Evolutionary conservation across 371 early-diverging fungal genomes (phyloP).

Genomic region (Mucor racemosus): DNA sequence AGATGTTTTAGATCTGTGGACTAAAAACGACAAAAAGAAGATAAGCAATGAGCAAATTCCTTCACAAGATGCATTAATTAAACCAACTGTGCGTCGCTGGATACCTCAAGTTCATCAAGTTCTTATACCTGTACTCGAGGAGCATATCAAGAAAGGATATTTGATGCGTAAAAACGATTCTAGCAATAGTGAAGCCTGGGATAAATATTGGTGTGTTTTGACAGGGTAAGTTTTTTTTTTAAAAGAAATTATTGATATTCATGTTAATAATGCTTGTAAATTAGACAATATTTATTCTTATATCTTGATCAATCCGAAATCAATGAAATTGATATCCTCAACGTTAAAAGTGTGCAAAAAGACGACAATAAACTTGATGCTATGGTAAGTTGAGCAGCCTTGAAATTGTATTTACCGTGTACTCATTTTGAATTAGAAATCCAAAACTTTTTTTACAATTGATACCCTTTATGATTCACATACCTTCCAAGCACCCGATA

Average conservation of each 20-base stretch:
- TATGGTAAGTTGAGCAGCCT: conserved; percentile 14
- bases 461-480: conserved; percentile 33
- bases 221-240: conserved; percentile 23
- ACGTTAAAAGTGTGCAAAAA: conserved; percentile 27
- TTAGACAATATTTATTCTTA: conserved; percentile 31
- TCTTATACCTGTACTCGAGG: conserved; percentile 16
- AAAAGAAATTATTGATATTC: too few relatives aligned
- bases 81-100: conserved; percentile 21
- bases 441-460: conserved; percentile 28
- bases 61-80: not conserved
- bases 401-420: not conserved
- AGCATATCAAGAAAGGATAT: conserved; percentile 17
- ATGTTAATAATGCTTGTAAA: not conserved
- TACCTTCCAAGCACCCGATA: conserved; percentile 31
- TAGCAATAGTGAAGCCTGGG: conserved; percentile 17
- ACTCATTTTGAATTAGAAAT: conserved; percentile 13
- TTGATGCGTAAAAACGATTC: conserved; percentile 25
- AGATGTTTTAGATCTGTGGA: conserved; percentile 48
- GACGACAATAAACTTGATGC: conserved; percentile 17
- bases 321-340: conserved; percentile 28
- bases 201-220: conserved; percentile 30
- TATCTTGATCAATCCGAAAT: conserved; percentile 33
- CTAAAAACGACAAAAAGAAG: conserved; percentile 20
- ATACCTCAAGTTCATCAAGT: conserved; percentile 24
- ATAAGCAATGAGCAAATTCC: not conserved